Percentiles rank a stretch among this genome's conserved stretches.
Conservation (phyloP, 1,284 basidiomycete species). For the Puccinia hordei region DNA sequence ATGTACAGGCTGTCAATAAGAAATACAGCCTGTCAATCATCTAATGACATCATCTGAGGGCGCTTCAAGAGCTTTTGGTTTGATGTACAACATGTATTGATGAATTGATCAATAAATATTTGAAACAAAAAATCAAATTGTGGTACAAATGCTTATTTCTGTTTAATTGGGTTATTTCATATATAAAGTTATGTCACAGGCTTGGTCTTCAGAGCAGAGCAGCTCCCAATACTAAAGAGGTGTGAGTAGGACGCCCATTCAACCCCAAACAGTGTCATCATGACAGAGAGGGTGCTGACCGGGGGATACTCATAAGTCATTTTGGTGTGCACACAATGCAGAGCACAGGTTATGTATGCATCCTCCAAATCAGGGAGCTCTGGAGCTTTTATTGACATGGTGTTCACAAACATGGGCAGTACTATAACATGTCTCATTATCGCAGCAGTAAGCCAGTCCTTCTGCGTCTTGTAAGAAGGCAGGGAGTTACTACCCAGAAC, state of each 20-base stretch:
- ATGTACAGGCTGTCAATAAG: too few species aligned
- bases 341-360: not conserved
- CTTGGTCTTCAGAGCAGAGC: too few species aligned
- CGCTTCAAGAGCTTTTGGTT: too few species aligned
- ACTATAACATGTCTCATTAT: conserved; percentile 10
- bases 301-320: not conserved
- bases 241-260: not conserved
- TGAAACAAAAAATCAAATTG: too few species aligned
- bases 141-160: too few species aligned
- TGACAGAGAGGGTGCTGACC: not conserved
- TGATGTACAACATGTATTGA: too few species aligned
- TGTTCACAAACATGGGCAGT: not conserved
- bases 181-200: too few species aligned
- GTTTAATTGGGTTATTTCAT: too few species aligned
- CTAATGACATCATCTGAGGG: too few species aligned
- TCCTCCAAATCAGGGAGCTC: not conserved
- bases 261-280: not conserved
- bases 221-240: not conserved
- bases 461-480: not conserved
- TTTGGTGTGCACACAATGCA: not conserved
- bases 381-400: not conserved
- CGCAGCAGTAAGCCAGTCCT: not conserved
- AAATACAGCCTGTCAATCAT: too few species aligned
- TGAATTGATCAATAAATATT: too few species aligned
- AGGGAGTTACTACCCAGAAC: not conserved